These are phyloP conservation scores for Colletotrichum somersetense DNA, from an alignment of 2,329 filamentous ascomycete genomes.

Conservation along the genomic window DNA sequence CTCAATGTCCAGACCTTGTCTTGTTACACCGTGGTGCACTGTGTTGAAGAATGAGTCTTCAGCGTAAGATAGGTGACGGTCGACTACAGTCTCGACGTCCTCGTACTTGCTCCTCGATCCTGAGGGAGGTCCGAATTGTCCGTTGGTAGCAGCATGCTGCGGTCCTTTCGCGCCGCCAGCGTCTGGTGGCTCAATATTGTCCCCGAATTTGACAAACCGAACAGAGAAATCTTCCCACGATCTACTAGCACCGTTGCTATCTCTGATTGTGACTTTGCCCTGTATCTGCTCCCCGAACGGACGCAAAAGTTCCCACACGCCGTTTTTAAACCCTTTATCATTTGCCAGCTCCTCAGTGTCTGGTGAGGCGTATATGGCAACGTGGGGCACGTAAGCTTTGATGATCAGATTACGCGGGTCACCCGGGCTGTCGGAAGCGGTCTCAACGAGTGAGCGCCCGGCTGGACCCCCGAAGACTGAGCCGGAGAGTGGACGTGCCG, in stretches of 20 bases:
- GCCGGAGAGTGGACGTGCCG: slow-evolving; percentile 66
- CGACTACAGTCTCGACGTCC: slow-evolving; percentile 84
- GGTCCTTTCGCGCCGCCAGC: slow-evolving; percentile 50
- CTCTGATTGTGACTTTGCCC: slow-evolving; percentile 90
- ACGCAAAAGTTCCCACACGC: slow-evolving; percentile 86
- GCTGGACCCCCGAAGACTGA: slow-evolving; percentile 67
- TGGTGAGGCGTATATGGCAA: slow-evolving; percentile 86
- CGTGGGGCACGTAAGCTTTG: slow-evolving; percentile 87
- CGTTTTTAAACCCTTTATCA: slow-evolving; percentile 86
- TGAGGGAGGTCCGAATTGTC: slow-evolving; percentile 42
- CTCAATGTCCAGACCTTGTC: slow-evolving; percentile 59
- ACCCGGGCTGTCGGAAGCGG: slow-evolving; percentile 59
- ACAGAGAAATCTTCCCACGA: slow-evolving; percentile 92
- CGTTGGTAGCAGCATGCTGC: slow-evolving; percentile 46
- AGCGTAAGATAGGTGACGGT: slow-evolving; percentile 81
- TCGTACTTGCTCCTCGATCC: slow-evolving; percentile 55
- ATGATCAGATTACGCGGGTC: slow-evolving; percentile 78
- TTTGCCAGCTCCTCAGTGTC: slow-evolving; percentile 85
- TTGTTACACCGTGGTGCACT: slow-evolving; percentile 54
- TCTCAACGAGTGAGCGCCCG: slow-evolving; percentile 60
- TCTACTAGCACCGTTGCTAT: slow-evolving; percentile 87
- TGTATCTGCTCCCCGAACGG: slow-evolving; percentile 91
- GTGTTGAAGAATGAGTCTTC: slow-evolving; percentile 68
- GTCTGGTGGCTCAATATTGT: slow-evolving; percentile 66
- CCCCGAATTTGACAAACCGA: slow-evolving; percentile 81